These are phyloP conservation scores for Drosera spatulata DNA, from an alignment of 179 eudicot genomes.

Conservation along the genomic window DNA sequence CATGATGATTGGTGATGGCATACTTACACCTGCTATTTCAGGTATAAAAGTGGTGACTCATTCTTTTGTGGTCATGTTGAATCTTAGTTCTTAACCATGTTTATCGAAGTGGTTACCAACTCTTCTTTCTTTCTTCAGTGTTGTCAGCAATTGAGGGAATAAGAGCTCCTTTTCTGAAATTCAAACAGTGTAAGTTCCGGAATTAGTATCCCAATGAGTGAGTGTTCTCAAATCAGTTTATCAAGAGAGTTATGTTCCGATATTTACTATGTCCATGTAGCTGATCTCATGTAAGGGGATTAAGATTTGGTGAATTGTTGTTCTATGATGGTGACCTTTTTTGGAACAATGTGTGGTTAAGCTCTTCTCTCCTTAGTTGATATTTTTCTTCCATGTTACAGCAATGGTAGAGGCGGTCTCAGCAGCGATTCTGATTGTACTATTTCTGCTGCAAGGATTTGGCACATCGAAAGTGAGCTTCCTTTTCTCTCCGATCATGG, in stretches of 20 bases:
- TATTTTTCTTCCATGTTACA: slow-evolving; percentile 15
- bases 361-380: background rate
- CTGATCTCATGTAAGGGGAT: too few species aligned
- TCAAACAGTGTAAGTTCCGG: slow-evolving; percentile 39
- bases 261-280: too few species aligned
- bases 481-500: slow-evolving; percentile 70
- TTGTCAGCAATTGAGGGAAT: slow-evolving; percentile 57
- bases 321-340: background rate
- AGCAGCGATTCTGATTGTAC: slow-evolving; percentile 34
- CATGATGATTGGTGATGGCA: slow-evolving; percentile 61
- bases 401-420: slow-evolving; percentile 52
- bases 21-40: slow-evolving; percentile 64
- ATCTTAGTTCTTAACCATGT: background rate
- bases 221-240: too few species aligned
- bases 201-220: too few species aligned
- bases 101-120: background rate
- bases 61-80: background rate
- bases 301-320: too few species aligned
- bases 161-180: slow-evolving; percentile 48
- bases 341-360: background rate
- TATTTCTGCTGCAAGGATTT: slow-evolving; percentile 52
- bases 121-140: slow-evolving; percentile 16
- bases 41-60: slow-evolving; percentile 11
- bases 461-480: slow-evolving; percentile 70
- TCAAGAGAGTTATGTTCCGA: too few species aligned